Evolutionary conservation across 2,329 filamentous ascomycete species (phyloP), one percentile per base, ranked within the genome.

Genomic region (Pseudonectria foliicola): DNA sequence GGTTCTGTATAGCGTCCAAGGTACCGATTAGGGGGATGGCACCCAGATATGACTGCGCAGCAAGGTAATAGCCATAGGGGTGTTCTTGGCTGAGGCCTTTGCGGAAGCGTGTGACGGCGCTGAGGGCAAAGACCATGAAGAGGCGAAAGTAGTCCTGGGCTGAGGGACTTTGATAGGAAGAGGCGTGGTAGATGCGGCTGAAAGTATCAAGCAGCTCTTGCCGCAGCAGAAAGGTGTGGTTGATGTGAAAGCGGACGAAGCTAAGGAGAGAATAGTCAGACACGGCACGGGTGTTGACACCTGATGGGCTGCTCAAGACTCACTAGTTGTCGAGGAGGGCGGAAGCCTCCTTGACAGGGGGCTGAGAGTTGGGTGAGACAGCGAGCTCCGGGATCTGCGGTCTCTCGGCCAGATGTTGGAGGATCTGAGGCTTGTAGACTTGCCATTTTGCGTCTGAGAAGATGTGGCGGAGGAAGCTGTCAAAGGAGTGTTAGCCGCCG

Each of bases 51-150:
- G 40, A 31, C 4, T 47, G 12, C 1, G 39, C 45, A 4, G 42
- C 34, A 13, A 47, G 44, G 2, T 40, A 45, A 4, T 48, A 48
- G 10, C 44, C 44, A 23, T 34, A 40, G 1, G 45, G 45, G 6
- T 48, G 44, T 0, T 38, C 33, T 2, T 29, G 10, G 5, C 39
- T 40, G 0, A 45, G 7, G 2, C 40, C 31, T 4, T 45, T 43
- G 0, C 45, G 25, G 3, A 43, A 48, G 0, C 38, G 35, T 1
- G 44, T 34, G 4, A 48, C 39, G 1, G 33, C 29, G 1, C 34
- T 40, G 1, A 37, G 39, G 3, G 44, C 45, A 10, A 45, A 47
- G 1, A 48, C 37, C 45, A 47, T 47, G 10, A 43, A 48, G 2
- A 35, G 36, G 13, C 44, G 32, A 6, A 48, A 48, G 0, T 43